Base-by-base conservation (phyloP, 106 monocot species). In the Posidonia australis region DNA sequence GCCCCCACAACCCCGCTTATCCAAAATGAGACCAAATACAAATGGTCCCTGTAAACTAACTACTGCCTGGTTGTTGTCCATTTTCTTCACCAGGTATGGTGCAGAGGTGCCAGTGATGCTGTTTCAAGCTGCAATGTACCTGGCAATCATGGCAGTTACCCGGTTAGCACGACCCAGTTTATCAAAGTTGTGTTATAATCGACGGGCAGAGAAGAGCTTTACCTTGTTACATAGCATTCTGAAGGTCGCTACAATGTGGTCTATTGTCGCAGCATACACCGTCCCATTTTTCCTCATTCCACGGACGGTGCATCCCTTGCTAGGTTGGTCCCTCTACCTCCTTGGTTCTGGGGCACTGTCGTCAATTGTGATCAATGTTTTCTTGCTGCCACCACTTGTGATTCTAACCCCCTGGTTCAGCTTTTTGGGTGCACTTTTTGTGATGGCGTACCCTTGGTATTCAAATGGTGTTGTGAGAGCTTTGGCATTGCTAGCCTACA, bases 281-380 rank as follows among this genome's bases (percentile, higher is more conserved):
- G 73, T 85, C 21, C 92, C 92, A 0, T 92, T 92, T 72, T 92
- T 92, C 71, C 76, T 92, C 25, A 77, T 92, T 31, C 92, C 92
- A 11, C 74, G 79, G 22, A 92, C 92, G 1, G 83, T 81, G n/a
- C 92, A 92, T 58, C 92, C 92, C 10, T 13, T 88, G 48, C 72
- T 92, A 9, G 92, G 85, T 36, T 92, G 92, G 88, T 76, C 82
- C 3, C 62, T 92, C 23, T 88, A 88, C 64, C 46, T 92, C 21
- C 79, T 92, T 19, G 85, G 92, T 10, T 65, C 78, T 0, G 70
- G 70, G 0, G 58, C 92, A 11, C 76, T 92, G 17, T 24, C 75
- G 19, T 74, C 70, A 1, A 69, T 88, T 13, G 88, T 85, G 52
- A 70, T 82, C 65, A 81, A 72, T 46, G 63, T 65, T 11, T 80